Conservation (phyloP, 352 stramenopile species). For the Pythium dissotocum region DNA sequence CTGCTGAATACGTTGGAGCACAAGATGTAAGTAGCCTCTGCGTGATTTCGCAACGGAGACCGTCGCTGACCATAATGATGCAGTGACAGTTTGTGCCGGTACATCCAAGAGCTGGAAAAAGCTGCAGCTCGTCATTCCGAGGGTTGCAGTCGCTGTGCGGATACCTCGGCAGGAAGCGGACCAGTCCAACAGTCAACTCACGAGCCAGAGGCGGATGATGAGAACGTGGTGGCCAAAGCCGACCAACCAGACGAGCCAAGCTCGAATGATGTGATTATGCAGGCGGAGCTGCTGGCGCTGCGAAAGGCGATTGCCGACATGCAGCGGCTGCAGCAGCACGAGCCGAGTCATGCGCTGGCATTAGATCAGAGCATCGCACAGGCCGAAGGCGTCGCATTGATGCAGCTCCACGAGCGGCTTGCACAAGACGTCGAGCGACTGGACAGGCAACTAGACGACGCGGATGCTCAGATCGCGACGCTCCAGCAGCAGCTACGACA, state of each 20-base stretch:
- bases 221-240: neutral
- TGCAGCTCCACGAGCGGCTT: slow-evolving; percentile 31
- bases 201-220: neutral
- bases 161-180: neutral
- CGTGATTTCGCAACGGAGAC: too few species aligned
- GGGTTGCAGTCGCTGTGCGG: neutral
- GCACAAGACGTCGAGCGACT: slow-evolving; percentile 38
- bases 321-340: slow-evolving; percentile 33
- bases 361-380: slow-evolving; percentile 26
- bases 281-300: slow-evolving; percentile 49
- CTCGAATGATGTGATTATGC: slow-evolving; percentile 40
- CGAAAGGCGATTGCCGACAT: slow-evolving; percentile 42
- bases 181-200: neutral
- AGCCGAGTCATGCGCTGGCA: slow-evolving; percentile 25
- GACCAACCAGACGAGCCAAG: neutral
- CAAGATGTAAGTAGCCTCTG: slow-evolving; percentile 45
- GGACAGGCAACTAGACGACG: slow-evolving; percentile 32
- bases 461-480: slow-evolving; percentile 31
- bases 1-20: slow-evolving; percentile 49
- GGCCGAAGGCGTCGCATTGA: slow-evolving; percentile 18
- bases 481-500: slow-evolving; percentile 19
- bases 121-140: slow-evolving; percentile 10
- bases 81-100: slow-evolving; percentile 49
- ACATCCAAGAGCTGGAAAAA: slow-evolving; percentile 54
- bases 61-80: neutral